Conservation (phyloP, 2,329 filamentous ascomycete species). For the Colletotrichum scovillei region DNA sequence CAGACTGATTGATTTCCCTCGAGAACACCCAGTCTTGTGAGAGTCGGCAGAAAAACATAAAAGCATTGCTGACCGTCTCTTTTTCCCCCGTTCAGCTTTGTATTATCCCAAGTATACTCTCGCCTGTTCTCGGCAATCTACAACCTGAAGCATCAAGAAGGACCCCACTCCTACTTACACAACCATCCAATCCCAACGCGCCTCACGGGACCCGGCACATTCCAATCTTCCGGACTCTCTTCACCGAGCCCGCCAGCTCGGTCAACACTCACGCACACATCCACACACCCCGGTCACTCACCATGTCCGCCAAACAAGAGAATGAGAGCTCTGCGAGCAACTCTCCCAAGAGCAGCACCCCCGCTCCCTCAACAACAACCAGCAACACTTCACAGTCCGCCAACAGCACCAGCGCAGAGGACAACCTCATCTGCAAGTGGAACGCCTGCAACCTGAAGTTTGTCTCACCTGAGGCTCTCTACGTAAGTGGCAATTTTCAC, state of each 20-base stretch:
- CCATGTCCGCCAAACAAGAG: slow-evolving; percentile 40
- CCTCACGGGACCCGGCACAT: slow-evolving; percentile 15
- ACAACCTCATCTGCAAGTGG: slow-evolving; percentile 72
- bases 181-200: slow-evolving; percentile 6
- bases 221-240: background rate
- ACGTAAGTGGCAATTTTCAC: slow-evolving; percentile 57
- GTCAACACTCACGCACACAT: background rate
- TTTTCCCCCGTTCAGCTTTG: background rate
- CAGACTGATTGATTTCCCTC: slow-evolving; percentile 11
- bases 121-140: slow-evolving; percentile 28
- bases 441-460: slow-evolving; percentile 70
- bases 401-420: slow-evolving; percentile 49
- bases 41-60: slow-evolving; percentile 32
- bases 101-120: slow-evolving; percentile 13
- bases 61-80: slow-evolving; percentile 31
- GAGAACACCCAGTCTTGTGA: slow-evolving; percentile 11
- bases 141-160: slow-evolving; percentile 1
- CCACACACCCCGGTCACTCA: slow-evolving; percentile 23
- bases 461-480: slow-evolving; percentile 66
- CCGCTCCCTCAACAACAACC: slow-evolving; percentile 61
- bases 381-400: slow-evolving; percentile 58
- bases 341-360: slow-evolving; percentile 64
- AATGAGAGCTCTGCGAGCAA: slow-evolving; percentile 52
- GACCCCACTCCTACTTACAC: slow-evolving; percentile 25
- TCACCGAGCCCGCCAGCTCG: slow-evolving; percentile 21